These are phyloP conservation scores for Calonectria hawksworthii DNA, from an alignment of 2,329 filamentous ascomycete genomes.

Conservation along the genomic window DNA sequence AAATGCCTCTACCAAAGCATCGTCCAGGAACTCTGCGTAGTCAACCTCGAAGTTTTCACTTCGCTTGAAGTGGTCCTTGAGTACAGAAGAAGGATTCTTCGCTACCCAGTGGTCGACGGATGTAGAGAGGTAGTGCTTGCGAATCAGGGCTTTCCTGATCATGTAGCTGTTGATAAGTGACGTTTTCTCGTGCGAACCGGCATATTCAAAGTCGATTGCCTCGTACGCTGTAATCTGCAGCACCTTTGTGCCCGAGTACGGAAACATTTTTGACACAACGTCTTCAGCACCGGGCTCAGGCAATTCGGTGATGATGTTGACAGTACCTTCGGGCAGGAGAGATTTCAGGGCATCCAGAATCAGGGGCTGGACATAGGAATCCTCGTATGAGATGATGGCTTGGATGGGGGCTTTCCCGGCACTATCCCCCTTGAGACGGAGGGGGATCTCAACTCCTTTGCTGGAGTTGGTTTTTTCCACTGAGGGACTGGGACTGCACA, in stretches of 20 bases:
- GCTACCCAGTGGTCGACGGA: slow-evolving; percentile 88
- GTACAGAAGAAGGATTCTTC: slow-evolving; percentile 81
- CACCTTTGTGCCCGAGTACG: slow-evolving; percentile 58
- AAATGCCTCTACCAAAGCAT: slow-evolving; percentile 90
- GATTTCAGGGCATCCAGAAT: slow-evolving; percentile 79
- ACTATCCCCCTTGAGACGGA: slow-evolving; percentile 37
- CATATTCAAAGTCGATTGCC: slow-evolving; percentile 84
- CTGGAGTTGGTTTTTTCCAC: slow-evolving; percentile 26
- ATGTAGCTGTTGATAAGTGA: slow-evolving; percentile 90
- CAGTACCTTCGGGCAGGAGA: slow-evolving; percentile 67
- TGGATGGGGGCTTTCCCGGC: slow-evolving; percentile 55
- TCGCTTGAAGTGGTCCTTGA: slow-evolving; percentile 80
- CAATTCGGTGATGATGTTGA: slow-evolving; percentile 67
- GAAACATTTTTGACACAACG: slow-evolving; percentile 54
- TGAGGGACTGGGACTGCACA: slow-evolving; percentile 43
- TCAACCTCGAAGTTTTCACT: slow-evolving; percentile 93
- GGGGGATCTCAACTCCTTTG: slow-evolving; percentile 35
- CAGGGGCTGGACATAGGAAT: slow-evolving; percentile 89
- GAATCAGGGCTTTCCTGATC: slow-evolving; percentile 95
- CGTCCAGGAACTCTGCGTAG: slow-evolving; percentile 96
- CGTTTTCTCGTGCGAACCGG: slow-evolving; percentile 71
- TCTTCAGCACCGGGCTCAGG: slow-evolving; percentile 49
- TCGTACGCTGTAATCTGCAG: slow-evolving; percentile 93
- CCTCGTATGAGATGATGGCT: slow-evolving; percentile 86
- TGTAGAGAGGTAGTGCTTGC: slow-evolving; percentile 92